Percentiles rank a stretch among this genome's conserved stretches.
These are phyloP conservation scores for Candida vaughaniae DNA, from an alignment of 805 yeast genomes.

Conservation along the genomic window DNA sequence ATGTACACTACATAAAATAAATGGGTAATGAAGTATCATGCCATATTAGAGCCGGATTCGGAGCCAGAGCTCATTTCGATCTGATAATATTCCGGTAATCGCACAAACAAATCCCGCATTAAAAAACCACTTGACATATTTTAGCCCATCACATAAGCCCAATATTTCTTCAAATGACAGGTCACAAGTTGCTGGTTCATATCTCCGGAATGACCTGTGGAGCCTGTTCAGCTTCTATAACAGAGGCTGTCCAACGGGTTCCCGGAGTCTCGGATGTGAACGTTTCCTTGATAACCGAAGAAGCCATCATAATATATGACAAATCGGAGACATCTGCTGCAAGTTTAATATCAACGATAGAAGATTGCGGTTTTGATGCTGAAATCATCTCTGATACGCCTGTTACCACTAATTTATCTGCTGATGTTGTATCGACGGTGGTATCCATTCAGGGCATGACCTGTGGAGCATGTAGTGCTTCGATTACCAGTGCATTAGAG, in stretches of 20 bases:
- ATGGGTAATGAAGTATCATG: too few species aligned
- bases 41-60: too few species aligned
- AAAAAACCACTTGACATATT: too few species aligned
- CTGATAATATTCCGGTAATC: too few species aligned
- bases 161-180: too few species aligned
- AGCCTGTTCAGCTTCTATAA: constrained; percentile 70
- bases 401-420: not conserved
- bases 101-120: too few species aligned
- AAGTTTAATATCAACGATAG: constrained; percentile 20
- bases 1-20: too few species aligned
- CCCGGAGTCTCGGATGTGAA: constrained; percentile 53
- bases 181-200: constrained; percentile 3
- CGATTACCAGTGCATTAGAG: constrained; percentile 33
- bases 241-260: constrained; percentile 46
- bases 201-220: constrained; percentile 85
- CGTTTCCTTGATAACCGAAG: constrained; percentile 73
- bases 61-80: not conserved
- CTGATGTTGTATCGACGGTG: constrained; percentile 7
- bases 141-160: too few species aligned
- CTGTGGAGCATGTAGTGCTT: constrained; percentile 43
- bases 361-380: constrained; percentile 62
- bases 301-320: constrained; percentile 56
- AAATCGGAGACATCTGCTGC: constrained; percentile 13
- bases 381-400: not conserved
- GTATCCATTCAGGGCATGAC: constrained; percentile 44